These are phyloP conservation scores for Sophora flavescens DNA, from an alignment of 306 rosid genomes.

Conservation along the genomic window DNA sequence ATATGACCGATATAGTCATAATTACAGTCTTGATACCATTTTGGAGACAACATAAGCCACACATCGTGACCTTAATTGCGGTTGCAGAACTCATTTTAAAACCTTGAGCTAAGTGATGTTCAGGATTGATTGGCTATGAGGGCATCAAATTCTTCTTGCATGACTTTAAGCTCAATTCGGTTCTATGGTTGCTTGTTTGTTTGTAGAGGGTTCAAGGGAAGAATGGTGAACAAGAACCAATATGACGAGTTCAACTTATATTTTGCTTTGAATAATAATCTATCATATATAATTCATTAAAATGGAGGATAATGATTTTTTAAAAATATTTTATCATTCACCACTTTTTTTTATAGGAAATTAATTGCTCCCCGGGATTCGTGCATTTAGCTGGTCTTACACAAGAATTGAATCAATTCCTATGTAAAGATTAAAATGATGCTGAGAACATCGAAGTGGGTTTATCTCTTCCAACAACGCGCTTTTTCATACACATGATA, in stretches of 20 bases:
- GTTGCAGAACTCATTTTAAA: too few relatives aligned
- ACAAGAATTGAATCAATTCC: neutral
- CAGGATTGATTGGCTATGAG: slow-evolving; percentile 23
- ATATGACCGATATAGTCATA: too few relatives aligned
- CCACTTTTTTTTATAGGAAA: neutral
- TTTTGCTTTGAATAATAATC: slow-evolving; percentile 5
- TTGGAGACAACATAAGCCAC: too few relatives aligned
- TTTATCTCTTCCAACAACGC: too few relatives aligned
- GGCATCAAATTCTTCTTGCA: slow-evolving; percentile 25
- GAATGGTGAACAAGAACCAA: neutral
- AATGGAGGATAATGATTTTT: neutral
- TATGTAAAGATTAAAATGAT: neutral
- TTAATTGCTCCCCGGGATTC: neutral
- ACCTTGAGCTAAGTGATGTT: neutral
- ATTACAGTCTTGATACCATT: too few relatives aligned
- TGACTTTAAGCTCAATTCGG: slow-evolving; percentile 22
- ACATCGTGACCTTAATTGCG: too few relatives aligned
- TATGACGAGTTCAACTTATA: too few relatives aligned
- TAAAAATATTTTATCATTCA: neutral
- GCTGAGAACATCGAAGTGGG: too few relatives aligned
- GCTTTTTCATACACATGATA: too few relatives aligned
- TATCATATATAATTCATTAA: neutral
- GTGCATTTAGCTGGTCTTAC: neutral
- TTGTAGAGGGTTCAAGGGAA: neutral
- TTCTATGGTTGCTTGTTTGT: neutral